These are phyloP conservation scores for Penicillium cataractarum DNA, from an alignment of 495 filamentous ascomycete genomes.

Conservation along the genomic window DNA sequence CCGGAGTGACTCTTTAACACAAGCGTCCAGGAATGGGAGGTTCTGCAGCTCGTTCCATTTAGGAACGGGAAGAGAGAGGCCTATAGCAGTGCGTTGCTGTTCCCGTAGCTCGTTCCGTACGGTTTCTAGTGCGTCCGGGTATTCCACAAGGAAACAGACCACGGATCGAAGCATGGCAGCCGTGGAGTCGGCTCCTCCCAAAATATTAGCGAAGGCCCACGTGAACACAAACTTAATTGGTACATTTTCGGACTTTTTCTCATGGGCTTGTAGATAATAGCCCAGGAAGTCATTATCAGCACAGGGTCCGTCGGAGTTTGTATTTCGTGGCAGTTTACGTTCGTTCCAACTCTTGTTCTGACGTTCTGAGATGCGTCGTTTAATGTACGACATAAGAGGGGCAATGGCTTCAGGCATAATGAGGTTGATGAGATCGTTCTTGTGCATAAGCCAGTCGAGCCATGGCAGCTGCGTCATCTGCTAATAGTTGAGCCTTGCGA, in stretches of 20 bases:
- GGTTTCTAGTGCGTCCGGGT: slow-evolving; percentile 29
- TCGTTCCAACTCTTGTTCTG: not conserved
- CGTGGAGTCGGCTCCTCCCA: slow-evolving; percentile 49
- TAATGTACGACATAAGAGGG: not conserved
- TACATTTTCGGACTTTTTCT: slow-evolving; percentile 6
- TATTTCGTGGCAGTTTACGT: not conserved
- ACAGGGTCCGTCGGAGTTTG: slow-evolving; percentile 9
- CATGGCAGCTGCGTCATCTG: slow-evolving; percentile 24
- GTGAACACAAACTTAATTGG: slow-evolving; percentile 17
- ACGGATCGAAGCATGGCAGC: slow-evolving; percentile 39
- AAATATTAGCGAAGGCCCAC: slow-evolving; percentile 34
- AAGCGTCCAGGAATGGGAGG: slow-evolving; percentile 42
- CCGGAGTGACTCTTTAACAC: slow-evolving; percentile 63
- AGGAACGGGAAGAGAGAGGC: slow-evolving; percentile 17
- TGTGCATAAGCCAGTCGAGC: slow-evolving; percentile 22
- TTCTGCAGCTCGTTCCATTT: slow-evolving; percentile 30
- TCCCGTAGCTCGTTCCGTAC: slow-evolving; percentile 25
- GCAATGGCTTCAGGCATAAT: not conserved
- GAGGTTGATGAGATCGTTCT: slow-evolving; percentile 16
- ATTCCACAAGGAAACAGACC: slow-evolving; percentile 35
- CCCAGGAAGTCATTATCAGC: slow-evolving; percentile 9
- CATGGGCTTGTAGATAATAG: slow-evolving; percentile 7
- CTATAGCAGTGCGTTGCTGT: slow-evolving; percentile 8
- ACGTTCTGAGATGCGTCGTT: not conserved
- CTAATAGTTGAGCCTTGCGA: slow-evolving; percentile 5